Conservation (phyloP, 2,329 filamentous ascomycete species). For the Aspergillus unguis region DNA sequence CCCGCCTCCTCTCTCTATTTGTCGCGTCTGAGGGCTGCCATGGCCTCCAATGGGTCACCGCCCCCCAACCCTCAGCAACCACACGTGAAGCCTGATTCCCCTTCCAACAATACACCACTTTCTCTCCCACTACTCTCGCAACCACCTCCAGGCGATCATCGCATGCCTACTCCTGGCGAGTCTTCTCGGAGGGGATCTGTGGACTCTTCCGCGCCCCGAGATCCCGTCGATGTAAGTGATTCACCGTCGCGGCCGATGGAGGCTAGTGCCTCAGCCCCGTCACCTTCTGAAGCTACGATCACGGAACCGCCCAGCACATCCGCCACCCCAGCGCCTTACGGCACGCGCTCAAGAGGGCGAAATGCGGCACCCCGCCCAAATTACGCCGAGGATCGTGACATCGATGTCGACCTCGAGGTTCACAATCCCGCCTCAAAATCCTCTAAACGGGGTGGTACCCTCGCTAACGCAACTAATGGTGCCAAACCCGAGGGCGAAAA, state of each 20-base stretch:
- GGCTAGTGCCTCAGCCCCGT: slow-evolving; percentile 42
- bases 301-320: slow-evolving; percentile 39
- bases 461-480: slow-evolving; percentile 28
- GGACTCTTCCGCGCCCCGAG: slow-evolving; percentile 21
- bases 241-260: slow-evolving; percentile 44
- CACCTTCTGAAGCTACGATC: slow-evolving; percentile 37
- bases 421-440: slow-evolving; percentile 30
- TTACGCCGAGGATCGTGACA: slow-evolving; percentile 90
- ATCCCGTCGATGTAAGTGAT: slow-evolving; percentile 32
- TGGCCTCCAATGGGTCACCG: slow-evolving; percentile 32
- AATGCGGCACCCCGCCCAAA: slow-evolving; percentile 78
- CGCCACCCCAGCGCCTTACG: slow-evolving; percentile 68
- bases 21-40: slow-evolving; percentile 25
- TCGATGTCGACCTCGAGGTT: slow-evolving; percentile 83
- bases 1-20: slow-evolving; percentile 15
- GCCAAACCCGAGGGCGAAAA: slow-evolving; percentile 39
- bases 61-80: slow-evolving; percentile 26
- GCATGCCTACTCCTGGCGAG: slow-evolving; percentile 37
- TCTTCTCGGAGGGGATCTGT: slow-evolving; percentile 22
- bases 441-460: slow-evolving; percentile 30
- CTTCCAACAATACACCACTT: slow-evolving; percentile 16
- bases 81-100: slow-evolving; percentile 27
- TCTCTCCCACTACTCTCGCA: no score
- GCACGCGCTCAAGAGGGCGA: slow-evolving; percentile 89
- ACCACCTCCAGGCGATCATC: slow-evolving; percentile 14